Evolutionary conservation across 495 filamentous ascomycete genomes (phyloP).

Genomic region (Pyrenopolyporus hunteri): DNA sequence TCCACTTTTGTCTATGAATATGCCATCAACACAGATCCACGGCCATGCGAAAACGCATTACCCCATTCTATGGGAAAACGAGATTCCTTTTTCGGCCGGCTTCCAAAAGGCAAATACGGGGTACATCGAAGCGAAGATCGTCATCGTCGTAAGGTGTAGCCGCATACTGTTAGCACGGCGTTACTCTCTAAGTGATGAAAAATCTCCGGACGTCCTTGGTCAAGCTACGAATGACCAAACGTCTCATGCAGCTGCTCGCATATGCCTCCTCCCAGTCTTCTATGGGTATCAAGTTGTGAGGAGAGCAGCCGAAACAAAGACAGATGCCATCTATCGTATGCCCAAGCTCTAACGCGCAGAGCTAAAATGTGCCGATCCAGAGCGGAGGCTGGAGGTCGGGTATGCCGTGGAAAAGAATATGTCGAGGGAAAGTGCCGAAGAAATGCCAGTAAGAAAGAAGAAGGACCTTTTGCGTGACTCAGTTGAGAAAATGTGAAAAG

Average conservation of each 20-base stretch:
- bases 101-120: slow-evolving; percentile 44
- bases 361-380: slow-evolving; percentile 45
- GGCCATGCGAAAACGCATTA: slow-evolving; percentile 43
- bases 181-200: slow-evolving; percentile 44
- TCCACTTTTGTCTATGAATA: slow-evolving; percentile 66
- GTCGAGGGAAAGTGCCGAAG: slow-evolving; percentile 39
- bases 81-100: slow-evolving; percentile 41
- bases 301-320: slow-evolving; percentile 60
- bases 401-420: slow-evolving; percentile 50
- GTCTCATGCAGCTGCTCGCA: slow-evolving; percentile 51
- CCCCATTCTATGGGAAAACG: slow-evolving; percentile 45
- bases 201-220: slow-evolving; percentile 44
- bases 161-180: slow-evolving; percentile 42
- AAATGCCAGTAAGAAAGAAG: slow-evolving; percentile 41
- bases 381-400: slow-evolving; percentile 45
- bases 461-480: slow-evolving; percentile 39
- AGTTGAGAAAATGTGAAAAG: slow-evolving; percentile 29
- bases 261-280: slow-evolving; percentile 49
- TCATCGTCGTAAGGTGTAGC: slow-evolving; percentile 42
- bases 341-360: slow-evolving; percentile 50
- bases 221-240: slow-evolving; percentile 50
- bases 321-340: slow-evolving; percentile 84
- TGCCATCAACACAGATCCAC: slow-evolving; percentile 45
- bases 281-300: slow-evolving; percentile 63
- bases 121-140: slow-evolving; percentile 46